phyloP scores from a whole-genome alignment of 345 rosid genomes.

The Populus pruinosa region DNA sequence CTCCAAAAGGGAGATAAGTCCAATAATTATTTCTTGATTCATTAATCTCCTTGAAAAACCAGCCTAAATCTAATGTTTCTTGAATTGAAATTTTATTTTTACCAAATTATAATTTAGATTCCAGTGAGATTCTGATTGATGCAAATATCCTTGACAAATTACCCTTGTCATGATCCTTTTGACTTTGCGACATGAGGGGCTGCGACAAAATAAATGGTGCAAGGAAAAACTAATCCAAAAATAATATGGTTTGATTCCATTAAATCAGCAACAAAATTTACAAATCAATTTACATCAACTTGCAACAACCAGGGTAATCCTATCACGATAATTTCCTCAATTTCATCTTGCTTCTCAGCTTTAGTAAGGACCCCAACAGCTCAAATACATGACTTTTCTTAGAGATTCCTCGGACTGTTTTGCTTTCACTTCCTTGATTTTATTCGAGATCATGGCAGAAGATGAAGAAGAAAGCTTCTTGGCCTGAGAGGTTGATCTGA shows the following conservation, averaged over 20 bases:
- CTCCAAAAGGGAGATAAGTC: too few relatives aligned
- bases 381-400: conserved; percentile 28
- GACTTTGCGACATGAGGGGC: not conserved
- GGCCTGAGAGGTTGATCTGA: conserved; percentile 40
- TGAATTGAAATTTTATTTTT: too few relatives aligned
- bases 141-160: too few relatives aligned
- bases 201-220: not conserved
- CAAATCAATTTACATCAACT: not conserved
- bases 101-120: too few relatives aligned
- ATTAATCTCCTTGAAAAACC: too few relatives aligned
- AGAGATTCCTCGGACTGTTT: conserved; percentile 26
- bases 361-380: conserved; percentile 24
- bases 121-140: too few relatives aligned
- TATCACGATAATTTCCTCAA: not conserved
- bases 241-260: not conserved
- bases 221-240: not conserved
- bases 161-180: too few relatives aligned
- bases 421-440: not conserved
- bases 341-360: not conserved
- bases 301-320: not conserved
- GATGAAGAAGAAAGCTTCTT: conserved; percentile 43
- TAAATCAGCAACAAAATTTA: not conserved
- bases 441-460: conserved; percentile 11
- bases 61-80: too few relatives aligned
- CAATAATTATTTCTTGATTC: too few relatives aligned